These are phyloP conservation scores for Pichia heedii DNA, from an alignment of 805 yeast species.

Conservation along the genomic window DNA sequence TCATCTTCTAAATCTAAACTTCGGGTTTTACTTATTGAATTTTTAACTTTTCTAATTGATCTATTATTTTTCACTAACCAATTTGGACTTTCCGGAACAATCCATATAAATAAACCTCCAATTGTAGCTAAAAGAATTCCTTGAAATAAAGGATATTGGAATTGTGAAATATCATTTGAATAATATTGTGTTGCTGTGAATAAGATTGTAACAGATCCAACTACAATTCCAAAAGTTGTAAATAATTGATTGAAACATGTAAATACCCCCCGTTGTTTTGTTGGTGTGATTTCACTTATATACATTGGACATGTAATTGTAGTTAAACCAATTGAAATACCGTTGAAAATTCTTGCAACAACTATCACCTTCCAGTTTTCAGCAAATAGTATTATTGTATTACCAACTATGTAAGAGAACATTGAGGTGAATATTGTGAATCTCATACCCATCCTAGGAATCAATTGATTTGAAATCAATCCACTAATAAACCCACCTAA, in stretches of 20 bases:
- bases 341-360: constrained; percentile 25
- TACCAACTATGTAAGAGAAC: constrained; percentile 16
- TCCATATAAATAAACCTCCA: constrained; percentile 14
- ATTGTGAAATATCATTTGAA: constrained; percentile 13
- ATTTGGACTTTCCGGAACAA: constrained; percentile 29
- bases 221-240: constrained; percentile 27
- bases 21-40: constrained; percentile 16
- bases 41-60: constrained; percentile 11
- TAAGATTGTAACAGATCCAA: constrained; percentile 23
- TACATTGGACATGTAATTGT: constrained; percentile 29
- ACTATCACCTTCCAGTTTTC: constrained; percentile 19
- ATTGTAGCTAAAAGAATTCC: constrained; percentile 7
- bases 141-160: constrained; percentile 15
- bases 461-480: constrained; percentile 16
- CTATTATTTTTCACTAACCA: constrained; percentile 17
- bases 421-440: constrained; percentile 17
- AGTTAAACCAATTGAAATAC: constrained; percentile 24
- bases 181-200: constrained; percentile 10
- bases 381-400: constrained; percentile 14
- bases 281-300: constrained; percentile 29
- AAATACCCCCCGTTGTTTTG: constrained; percentile 22
- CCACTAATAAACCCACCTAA: constrained; percentile 29
- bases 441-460: constrained; percentile 22
- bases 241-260: constrained; percentile 27
- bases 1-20: constrained; percentile 16